Conservation (phyloP, 2,329 filamentous ascomycete genomes). For the Colletotrichum spaethianum region DNA sequence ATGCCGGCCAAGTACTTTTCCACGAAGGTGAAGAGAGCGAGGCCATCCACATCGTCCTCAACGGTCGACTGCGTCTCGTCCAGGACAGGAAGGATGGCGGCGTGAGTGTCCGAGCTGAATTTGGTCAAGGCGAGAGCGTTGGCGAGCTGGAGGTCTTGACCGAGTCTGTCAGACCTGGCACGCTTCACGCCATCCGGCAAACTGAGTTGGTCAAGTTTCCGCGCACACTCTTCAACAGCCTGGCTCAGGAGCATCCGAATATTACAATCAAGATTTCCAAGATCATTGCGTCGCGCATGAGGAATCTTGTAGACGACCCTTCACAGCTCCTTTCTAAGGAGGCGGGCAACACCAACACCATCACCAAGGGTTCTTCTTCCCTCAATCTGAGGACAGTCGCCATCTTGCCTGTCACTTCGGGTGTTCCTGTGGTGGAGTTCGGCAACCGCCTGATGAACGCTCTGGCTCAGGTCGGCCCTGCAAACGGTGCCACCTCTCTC, state of each 20-base stretch:
- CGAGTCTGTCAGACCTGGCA: slow-evolving; percentile 90
- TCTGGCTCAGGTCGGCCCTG: slow-evolving; percentile 87
- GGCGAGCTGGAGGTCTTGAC: slow-evolving; percentile 98
- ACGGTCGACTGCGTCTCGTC: slow-evolving; percentile 89
- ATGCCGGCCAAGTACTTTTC: slow-evolving; percentile 94
- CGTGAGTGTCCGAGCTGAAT: slow-evolving; percentile 90
- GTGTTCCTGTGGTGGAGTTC: slow-evolving; percentile 95
- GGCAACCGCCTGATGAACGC: slow-evolving; percentile 90
- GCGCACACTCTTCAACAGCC: slow-evolving; percentile 95
- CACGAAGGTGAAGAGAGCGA: slow-evolving; percentile 96
- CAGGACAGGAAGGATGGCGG: slow-evolving; percentile 85
- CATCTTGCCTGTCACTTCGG: slow-evolving; percentile 89
- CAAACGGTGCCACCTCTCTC: slow-evolving; percentile 90
- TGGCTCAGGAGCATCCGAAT: slow-evolving; percentile 95
- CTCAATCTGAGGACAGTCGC: slow-evolving; percentile 94
- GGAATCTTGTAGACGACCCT: slow-evolving; percentile 87
- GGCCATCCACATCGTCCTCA: slow-evolving; percentile 97
- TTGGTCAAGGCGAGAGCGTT: slow-evolving; percentile 96
- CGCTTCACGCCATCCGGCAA: slow-evolving; percentile 94
- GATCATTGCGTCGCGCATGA: slow-evolving; percentile 96
- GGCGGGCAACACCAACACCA: slow-evolving; percentile 68
- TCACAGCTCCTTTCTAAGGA: slow-evolving; percentile 77
- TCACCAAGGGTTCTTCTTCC: slow-evolving; percentile 83
- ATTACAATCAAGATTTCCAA: slow-evolving; percentile 99
- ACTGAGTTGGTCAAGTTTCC: slow-evolving; percentile 98